Base-by-base conservation (phyloP, 257 asterid species). In the Nicotiana tomentosiformis region DNA sequence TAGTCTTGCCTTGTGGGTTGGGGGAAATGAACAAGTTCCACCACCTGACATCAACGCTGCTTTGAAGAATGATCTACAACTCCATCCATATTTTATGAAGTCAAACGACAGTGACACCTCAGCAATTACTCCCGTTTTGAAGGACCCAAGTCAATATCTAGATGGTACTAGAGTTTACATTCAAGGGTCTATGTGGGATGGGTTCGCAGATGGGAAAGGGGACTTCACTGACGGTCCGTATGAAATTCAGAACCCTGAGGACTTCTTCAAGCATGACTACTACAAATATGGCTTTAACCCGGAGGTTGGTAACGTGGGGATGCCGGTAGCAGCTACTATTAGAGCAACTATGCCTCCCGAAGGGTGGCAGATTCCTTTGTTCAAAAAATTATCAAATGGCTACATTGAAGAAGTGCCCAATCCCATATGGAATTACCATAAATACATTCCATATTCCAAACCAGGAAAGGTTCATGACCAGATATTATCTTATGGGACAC, bases 1-100 rank as follows among this genome's bases (percentile, higher is more conserved):
- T 23, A 96, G 98, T 87, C 99, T 96, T 84, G 98, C 98, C 84
- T 87, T 96, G 74, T 96, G 98, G 99, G 99, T 96, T 68, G 99
- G 99, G 81, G 99, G 98, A 65, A 96, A 96, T 39, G 99, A 96
- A 90, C 99, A 96, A 93, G 92, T 92, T 69, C 99, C 99, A 15
- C 99, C 99, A 29, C 81, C 86, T 4, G 98, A 96, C 86, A 92
- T 96, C 86, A 94, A 96, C 62, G 23, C 72, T 83, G 95, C 99
- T 77, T 82, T 96, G 87, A 85, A 89, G 86, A 88, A 85, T 29
- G 93, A 93, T 81, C 89, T 96, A 39, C 86, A 90, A 78, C 98
- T 96, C 83, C 98, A 94, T 78, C 99, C 97, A 16, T 66, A 85
- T 85, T 92, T 88, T 56, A 83, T 43, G 83, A 89, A 76, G 77